Base-by-base conservation (phyloP, 2,329 filamentous ascomycete genomes). In the Tolypocladium cylindrosporum region DNA sequence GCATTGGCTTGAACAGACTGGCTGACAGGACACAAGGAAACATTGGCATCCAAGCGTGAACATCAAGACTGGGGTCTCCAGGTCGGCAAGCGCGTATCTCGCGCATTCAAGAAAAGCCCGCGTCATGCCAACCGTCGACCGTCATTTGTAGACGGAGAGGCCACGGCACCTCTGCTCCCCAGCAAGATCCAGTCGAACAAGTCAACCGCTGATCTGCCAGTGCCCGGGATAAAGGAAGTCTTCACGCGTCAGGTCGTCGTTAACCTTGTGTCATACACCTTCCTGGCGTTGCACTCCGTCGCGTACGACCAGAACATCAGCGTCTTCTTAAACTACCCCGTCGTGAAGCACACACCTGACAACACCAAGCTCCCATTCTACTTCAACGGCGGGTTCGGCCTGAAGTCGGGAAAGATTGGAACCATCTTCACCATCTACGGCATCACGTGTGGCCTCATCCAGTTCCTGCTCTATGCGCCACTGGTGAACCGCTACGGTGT, bases 261-360 rank as follows among this genome's bases (percentile, higher is more conserved):
- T 57, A 89, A 92, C 62, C 78, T 97, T 1, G 61, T 90, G 2
- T 81, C 87, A 0, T 97, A 97, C 72, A 88, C 88, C 1, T 78
- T 94, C 55, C 79, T 97, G 21, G 89, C 91, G 0, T 80, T 95
- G 54, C 91, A 96, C 71, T 86, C 85, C 0, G 85, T 95, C 43
- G 86, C 90, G 1, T 97, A 86, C 68, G 93, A 97, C 71, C 91
- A 96, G 68, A 79, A 93, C 2, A 82, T 97, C 1, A 89, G 91
- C 3, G 90, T 97, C 1, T 96, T 96, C 70, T 81, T 97, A 66
- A 89, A 96, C 72, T 88, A 90, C 62, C 87, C 88, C 0, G 68
- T 78, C 5, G 72, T 81, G 40, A 72, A 81, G 53, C 79, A 83
- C 58, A 82, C 84, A 0, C 74, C 80, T 0, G 76, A 84, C 13